These are phyloP conservation scores for Ophioceras dolichostomum DNA, from an alignment of 2,329 filamentous ascomycete genomes.

Conservation along the genomic window DNA sequence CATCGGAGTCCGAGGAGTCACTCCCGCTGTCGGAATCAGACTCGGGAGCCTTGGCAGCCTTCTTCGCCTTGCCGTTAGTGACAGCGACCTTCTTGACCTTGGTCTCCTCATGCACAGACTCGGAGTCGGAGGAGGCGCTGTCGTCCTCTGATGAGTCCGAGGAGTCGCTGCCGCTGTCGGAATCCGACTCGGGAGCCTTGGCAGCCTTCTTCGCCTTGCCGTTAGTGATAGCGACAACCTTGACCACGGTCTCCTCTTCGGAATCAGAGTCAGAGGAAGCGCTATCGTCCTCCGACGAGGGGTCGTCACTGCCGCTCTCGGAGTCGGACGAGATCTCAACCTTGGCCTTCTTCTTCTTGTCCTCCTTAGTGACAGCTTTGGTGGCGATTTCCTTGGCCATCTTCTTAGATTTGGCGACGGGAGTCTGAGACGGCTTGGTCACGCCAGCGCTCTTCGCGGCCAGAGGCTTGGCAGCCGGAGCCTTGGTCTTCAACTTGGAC, in stretches of 20 bases:
- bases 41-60: constrained; percentile 17
- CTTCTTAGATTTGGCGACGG: constrained; percentile 57
- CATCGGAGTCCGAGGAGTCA: constrained; percentile 20
- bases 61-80: constrained; percentile 8
- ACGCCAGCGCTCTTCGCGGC: constrained; percentile 54
- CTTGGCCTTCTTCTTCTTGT: constrained; percentile 40
- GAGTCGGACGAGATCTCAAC: constrained; percentile 20
- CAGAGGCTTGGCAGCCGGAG: constrained; percentile 31
- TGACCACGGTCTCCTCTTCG: constrained; percentile 14
- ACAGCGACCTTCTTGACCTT: constrained; percentile 5
- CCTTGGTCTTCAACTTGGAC: constrained; percentile 41
- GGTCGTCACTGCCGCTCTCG: constrained; percentile 21
- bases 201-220: constrained; percentile 9
- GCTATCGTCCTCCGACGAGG: constrained; percentile 17
- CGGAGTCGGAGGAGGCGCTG: constrained; percentile 18
- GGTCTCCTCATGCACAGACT: constrained; percentile 17
- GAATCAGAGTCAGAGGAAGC: constrained; percentile 18
- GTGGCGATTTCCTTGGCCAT: constrained; percentile 48
- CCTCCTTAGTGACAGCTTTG: constrained; percentile 34
- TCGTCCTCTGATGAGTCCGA: constrained; percentile 19
- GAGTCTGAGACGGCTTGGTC: constrained; percentile 52
- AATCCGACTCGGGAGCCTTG: constrained; percentile 7
- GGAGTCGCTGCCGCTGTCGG: too few species aligned
- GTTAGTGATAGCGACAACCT: constrained; percentile 18
- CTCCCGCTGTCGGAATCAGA: constrained; percentile 16